A percentile compares a stretch with the other conserved stretches of the same genome.
Conservation (phyloP, 2,329 filamentous ascomycete species). For the Metarhizium robertsii region DNA sequence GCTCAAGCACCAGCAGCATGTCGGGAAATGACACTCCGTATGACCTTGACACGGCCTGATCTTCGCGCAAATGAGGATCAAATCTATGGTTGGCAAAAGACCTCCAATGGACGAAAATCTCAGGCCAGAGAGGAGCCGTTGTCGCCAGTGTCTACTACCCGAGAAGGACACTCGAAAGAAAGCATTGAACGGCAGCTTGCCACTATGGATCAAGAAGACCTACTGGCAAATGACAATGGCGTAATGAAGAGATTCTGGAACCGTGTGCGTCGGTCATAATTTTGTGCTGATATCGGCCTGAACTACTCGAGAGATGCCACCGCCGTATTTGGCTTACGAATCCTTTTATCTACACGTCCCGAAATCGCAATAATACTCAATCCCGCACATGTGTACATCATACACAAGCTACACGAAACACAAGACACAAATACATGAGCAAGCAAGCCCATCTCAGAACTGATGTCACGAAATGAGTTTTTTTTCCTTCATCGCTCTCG, state of each 20-base stretch:
- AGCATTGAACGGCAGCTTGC: conserved; percentile 45
- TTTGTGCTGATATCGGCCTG: background rate
- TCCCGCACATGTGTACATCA: no score
- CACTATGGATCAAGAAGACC: conserved; percentile 40
- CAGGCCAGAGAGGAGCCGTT: conserved; percentile 23
- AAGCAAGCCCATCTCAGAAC: background rate
- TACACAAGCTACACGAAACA: background rate
- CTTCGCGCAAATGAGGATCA: conserved; percentile 66
- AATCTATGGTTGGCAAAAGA: conserved; percentile 58
- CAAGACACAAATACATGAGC: background rate
- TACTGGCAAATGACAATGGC: conserved; percentile 32
- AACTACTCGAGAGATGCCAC: background rate
- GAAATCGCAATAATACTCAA: background rate
- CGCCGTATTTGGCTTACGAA: background rate
- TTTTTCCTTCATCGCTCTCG: background rate
- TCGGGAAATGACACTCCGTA: conserved; percentile 88
- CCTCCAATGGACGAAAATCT: conserved; percentile 33
- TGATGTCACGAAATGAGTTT: background rate
- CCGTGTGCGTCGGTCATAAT: conserved; percentile 38
- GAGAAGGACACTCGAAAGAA: conserved; percentile 34
- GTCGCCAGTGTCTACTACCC: conserved; percentile 19
- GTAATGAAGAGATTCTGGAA: conserved; percentile 59
- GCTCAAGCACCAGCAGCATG: conserved; percentile 46
- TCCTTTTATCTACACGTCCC: background rate
- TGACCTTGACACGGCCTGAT: conserved; percentile 89